Conservation (phyloP, 768 basidiomycete species). For the Sutorius australiensis region DNA sequence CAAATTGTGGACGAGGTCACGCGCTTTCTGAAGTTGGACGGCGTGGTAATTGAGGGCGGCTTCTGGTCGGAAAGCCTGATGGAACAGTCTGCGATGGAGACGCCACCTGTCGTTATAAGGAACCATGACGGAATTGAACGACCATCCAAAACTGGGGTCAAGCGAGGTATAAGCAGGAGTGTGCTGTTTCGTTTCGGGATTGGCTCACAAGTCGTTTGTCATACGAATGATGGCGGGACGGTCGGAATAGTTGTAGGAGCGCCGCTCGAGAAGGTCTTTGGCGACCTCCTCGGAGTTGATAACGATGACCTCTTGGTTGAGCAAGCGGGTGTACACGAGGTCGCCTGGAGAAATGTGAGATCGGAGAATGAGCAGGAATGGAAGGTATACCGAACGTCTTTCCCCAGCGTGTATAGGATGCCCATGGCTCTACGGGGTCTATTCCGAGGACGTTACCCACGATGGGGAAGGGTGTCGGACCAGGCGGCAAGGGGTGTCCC, state of each 20-base stretch:
- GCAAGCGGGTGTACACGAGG: slow-evolving; percentile 34
- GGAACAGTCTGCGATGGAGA: slow-evolving; percentile 26
- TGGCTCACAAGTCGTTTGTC: slow-evolving; percentile 29
- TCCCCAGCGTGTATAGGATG: slow-evolving; percentile 32
- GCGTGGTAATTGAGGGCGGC: slow-evolving; percentile 18
- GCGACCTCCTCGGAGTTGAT: slow-evolving; percentile 39
- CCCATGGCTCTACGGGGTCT: slow-evolving; percentile 27
- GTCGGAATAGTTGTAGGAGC: slow-evolving; percentile 45
- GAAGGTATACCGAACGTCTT: slow-evolving; percentile 25
- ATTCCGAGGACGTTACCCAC: slow-evolving; percentile 30
- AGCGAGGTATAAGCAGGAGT: background rate
- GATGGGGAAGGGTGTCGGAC: slow-evolving; percentile 44
- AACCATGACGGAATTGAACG: slow-evolving; percentile 27
- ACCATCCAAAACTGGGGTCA: slow-evolving; percentile 26
- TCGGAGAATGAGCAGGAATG: slow-evolving; percentile 10
- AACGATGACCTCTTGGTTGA: slow-evolving; percentile 37
- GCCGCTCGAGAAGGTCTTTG: slow-evolving; percentile 42
- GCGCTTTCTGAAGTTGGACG: slow-evolving; percentile 25
- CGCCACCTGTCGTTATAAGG: slow-evolving; percentile 30
- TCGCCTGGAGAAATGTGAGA: slow-evolving; percentile 24
- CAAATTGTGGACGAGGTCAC: slow-evolving; percentile 24
- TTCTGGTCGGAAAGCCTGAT: slow-evolving; percentile 25
- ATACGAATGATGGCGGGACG: slow-evolving; percentile 31
- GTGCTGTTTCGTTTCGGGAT: background rate
- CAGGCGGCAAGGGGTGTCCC: slow-evolving; percentile 39